A percentile compares a stretch with the other conserved stretches of the same genome.
Evolutionary conservation across 495 filamentous ascomycete species (phyloP).

Genomic region (Usnea hakonensis): DNA sequence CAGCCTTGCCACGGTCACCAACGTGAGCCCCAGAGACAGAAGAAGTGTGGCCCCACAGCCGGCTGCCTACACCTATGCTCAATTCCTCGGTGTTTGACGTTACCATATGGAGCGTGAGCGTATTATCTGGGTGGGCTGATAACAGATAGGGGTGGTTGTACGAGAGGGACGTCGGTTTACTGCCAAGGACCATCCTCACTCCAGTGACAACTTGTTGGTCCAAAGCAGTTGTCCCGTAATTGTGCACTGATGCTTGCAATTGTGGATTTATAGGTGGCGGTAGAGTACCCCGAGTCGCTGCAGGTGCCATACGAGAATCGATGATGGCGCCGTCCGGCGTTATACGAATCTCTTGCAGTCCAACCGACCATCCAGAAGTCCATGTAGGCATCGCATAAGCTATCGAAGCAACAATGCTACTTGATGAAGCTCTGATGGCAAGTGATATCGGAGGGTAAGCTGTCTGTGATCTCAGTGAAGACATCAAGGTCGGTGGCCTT

Average conservation of each 20-base stretch:
- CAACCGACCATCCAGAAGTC: slow-evolving; percentile 72
- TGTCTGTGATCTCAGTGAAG: slow-evolving; percentile 75
- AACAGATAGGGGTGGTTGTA: slow-evolving; percentile 91
- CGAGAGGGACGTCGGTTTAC: slow-evolving; percentile 64
- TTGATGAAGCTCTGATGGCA: slow-evolving; percentile 56
- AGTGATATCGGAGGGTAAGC: slow-evolving; percentile 71
- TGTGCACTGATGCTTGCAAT: neutral
- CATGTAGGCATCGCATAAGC: slow-evolving; percentile 72
- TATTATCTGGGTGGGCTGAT: slow-evolving; percentile 84
- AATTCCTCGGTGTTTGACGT: slow-evolving; percentile 61
- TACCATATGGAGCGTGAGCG: slow-evolving; percentile 77
- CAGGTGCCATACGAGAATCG: slow-evolving; percentile 47
- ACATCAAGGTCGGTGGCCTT: slow-evolving; percentile 52
- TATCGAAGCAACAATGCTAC: slow-evolving; percentile 65
- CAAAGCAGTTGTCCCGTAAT: neutral
- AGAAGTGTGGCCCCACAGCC: slow-evolving; percentile 91
- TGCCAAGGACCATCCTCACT: slow-evolving; percentile 1
- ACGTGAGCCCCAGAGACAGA: slow-evolving; percentile 82
- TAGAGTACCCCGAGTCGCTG: slow-evolving; percentile 30
- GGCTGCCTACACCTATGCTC: slow-evolving; percentile 63
- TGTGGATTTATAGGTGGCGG: slow-evolving; percentile 8
- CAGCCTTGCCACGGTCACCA: slow-evolving; percentile 77
- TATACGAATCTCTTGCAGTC: slow-evolving; percentile 79
- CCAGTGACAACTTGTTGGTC: neutral
- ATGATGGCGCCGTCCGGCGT: slow-evolving; percentile 44